phyloP scores from a whole-genome alignment of 106 monocot species.

The Hemerocallis citrina region DNA sequence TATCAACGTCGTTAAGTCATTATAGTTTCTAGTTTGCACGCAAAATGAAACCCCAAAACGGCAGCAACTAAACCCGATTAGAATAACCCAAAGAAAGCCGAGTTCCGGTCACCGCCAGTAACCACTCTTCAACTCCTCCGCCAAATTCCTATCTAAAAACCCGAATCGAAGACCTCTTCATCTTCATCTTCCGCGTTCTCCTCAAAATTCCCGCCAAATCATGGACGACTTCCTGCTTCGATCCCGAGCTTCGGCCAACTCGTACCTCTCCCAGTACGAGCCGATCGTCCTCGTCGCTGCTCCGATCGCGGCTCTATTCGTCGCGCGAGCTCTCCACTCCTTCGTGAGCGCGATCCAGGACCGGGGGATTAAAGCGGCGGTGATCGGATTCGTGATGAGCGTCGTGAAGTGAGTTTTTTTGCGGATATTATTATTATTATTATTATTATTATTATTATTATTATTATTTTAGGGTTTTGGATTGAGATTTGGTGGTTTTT shows the following conservation, averaged over 20 bases:
- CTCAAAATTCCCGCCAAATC: too few relatives aligned
- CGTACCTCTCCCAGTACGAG: slow-evolving; percentile 64
- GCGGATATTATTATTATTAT: not conserved
- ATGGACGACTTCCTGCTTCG: slow-evolving; percentile 25
- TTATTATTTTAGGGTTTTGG: not conserved
- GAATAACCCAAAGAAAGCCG: too few relatives aligned
- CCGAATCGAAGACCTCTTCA: too few relatives aligned
- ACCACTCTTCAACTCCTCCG: not conserved
- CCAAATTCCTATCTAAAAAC: not conserved
- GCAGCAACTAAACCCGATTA: too few relatives aligned
- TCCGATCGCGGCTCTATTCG: slow-evolving; percentile 48
- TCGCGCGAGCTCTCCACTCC: slow-evolving; percentile 45
- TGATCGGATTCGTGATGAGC: slow-evolving; percentile 38
- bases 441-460: not conserved
- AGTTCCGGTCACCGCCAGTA: not conserved
- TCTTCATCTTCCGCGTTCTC: too few relatives aligned
- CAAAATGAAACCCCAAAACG: too few relatives aligned
- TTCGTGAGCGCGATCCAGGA: slow-evolving; percentile 31
- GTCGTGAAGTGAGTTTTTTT: slow-evolving; percentile 42
- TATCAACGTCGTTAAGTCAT: too few relatives aligned
- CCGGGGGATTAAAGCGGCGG: slow-evolving; percentile 38
- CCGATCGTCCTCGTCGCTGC: slow-evolving; percentile 60
- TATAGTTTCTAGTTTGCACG: too few relatives aligned
- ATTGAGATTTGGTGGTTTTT: slow-evolving; percentile 10
- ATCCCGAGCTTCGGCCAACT: slow-evolving; percentile 44